A percentile compares a stretch with the other conserved stretches of the same genome.
Conservation (phyloP, 768 basidiomycete species). For the Rhodosporidiobolus odoratus region DNA sequence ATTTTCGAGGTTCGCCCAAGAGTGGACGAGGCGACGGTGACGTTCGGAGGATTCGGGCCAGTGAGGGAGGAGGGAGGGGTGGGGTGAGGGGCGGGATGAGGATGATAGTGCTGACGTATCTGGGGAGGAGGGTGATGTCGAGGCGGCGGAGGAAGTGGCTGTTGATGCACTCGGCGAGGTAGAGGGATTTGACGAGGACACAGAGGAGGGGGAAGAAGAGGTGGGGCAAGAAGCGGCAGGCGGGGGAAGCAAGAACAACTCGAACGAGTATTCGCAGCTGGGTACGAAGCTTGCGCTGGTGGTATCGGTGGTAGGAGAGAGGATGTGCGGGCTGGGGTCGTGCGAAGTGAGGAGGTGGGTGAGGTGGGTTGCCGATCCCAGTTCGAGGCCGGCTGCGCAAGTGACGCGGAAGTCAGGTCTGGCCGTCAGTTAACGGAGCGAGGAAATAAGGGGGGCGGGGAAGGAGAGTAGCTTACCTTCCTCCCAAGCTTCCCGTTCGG, state of each 20-base stretch:
- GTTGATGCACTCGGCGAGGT: too few relatives aligned
- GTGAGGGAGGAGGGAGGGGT: too few relatives aligned
- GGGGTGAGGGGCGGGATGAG: too few relatives aligned
- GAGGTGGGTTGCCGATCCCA: conserved; percentile 2
- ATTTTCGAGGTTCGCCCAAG: too few relatives aligned
- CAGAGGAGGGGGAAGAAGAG: not conserved
- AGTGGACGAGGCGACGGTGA: too few relatives aligned
- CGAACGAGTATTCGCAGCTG: conserved; percentile 27
- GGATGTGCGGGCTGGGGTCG: conserved; percentile 30
- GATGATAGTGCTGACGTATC: too few relatives aligned
- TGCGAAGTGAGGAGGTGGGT: conserved; percentile 21
- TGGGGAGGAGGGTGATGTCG: too few relatives aligned
- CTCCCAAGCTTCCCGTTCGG: conserved; percentile 29
- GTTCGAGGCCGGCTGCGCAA: conserved; percentile 1
- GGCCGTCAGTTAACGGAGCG: not conserved
- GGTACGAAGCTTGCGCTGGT: conserved; percentile 21
- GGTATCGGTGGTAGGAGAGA: conserved; percentile 18
- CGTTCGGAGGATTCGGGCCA: too few relatives aligned
- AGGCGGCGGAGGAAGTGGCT: too few relatives aligned
- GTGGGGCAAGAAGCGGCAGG: not conserved
- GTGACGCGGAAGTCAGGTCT: too few relatives aligned
- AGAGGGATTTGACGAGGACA: too few relatives aligned
- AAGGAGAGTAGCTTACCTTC: conserved; percentile 17
- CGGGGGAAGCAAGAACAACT: conserved; percentile 22
- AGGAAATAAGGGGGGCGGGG: not conserved